Percentiles rank a stretch among this genome's conserved stretches.
Conservation (phyloP, 148 eudicot species). For the Dianthus caryophyllus region DNA sequence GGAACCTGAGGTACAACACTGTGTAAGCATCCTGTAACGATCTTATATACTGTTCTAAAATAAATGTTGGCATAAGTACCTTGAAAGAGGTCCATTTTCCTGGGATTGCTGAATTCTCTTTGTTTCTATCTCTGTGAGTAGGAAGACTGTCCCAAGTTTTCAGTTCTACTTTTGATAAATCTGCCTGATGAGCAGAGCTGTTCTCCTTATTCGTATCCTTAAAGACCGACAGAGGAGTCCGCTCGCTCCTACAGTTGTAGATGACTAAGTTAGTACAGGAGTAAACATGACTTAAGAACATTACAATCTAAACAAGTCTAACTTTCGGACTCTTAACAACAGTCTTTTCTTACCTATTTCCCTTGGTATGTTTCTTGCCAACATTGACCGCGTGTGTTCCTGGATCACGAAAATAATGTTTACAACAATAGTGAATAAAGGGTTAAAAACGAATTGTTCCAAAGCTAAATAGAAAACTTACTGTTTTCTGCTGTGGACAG, state of each 20-base stretch:
- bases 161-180: conserved; percentile 35
- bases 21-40: conserved; percentile 6
- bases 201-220: conserved; percentile 42
- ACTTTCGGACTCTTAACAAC: conserved; percentile 6
- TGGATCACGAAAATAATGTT: conserved; percentile 28
- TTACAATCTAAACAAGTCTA: background rate
- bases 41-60: background rate
- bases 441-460: background rate
- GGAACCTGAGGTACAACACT: conserved; percentile 48
- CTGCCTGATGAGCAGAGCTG: conserved; percentile 31
- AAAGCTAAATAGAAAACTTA: conserved; percentile 26
- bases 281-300: background rate
- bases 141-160: conserved; percentile 76
- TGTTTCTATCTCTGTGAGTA: conserved; percentile 78
- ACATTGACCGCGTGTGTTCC: conserved; percentile 40
- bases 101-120: conserved; percentile 81
- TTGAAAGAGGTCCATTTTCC: conserved; percentile 84
- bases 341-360: conserved; percentile 44
- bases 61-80: conserved; percentile 31
- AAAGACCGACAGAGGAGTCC: conserved; percentile 48
- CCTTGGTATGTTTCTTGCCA: conserved; percentile 49
- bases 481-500: conserved; percentile 46
- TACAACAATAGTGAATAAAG: conserved; percentile 9
- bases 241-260: conserved; percentile 39
- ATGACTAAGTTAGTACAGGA: conserved; percentile 11